Evolutionary conservation across 179 eudicot species (phyloP).

Genomic region (Vitellaria paradoxa): DNA sequence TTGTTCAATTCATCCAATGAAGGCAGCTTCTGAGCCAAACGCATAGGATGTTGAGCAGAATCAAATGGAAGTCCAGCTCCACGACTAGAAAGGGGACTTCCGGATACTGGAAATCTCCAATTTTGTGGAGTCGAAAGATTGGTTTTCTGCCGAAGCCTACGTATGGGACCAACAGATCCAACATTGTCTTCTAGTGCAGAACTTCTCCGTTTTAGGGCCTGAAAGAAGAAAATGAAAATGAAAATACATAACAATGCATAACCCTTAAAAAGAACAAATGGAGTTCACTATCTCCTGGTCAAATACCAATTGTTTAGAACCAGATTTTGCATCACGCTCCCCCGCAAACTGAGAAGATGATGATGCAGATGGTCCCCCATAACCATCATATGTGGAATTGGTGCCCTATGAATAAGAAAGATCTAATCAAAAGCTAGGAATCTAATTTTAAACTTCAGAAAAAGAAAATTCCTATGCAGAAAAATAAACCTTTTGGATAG

Average conservation of each 20-base stretch:
- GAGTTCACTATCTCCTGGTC: not conserved
- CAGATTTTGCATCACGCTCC: slow-evolving; percentile 36
- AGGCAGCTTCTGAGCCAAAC: slow-evolving; percentile 27
- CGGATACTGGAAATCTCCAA: slow-evolving; percentile 29
- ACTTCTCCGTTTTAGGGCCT: slow-evolving; percentile 87
- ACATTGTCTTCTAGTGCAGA: slow-evolving; percentile 70
- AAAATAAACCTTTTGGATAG: slow-evolving; percentile 38
- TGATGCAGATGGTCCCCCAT: slow-evolving; percentile 25
- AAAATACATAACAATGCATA: slow-evolving; percentile 8
- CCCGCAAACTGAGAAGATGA: slow-evolving; percentile 33
- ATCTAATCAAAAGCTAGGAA: not conserved
- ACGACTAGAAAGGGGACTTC: slow-evolving; percentile 28
- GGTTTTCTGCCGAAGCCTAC: slow-evolving; percentile 86
- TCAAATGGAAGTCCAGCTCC: slow-evolving; percentile 35
- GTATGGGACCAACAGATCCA: slow-evolving; percentile 78
- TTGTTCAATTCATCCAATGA: slow-evolving; percentile 19
- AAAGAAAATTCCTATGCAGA: not conserved
- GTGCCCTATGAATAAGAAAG: slow-evolving; percentile 25
- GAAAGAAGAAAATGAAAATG: slow-evolving; percentile 19
- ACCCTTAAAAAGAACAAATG: not conserved
- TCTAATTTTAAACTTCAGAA: not conserved
- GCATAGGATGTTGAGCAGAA: slow-evolving; percentile 28
- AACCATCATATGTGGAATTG: slow-evolving; percentile 21
- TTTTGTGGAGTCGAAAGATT: slow-evolving; percentile 58
- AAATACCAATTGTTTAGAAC: slow-evolving; percentile 50